Conservation (phyloP, 805 yeast genomes). For the Kazachstania psychrophila region DNA sequence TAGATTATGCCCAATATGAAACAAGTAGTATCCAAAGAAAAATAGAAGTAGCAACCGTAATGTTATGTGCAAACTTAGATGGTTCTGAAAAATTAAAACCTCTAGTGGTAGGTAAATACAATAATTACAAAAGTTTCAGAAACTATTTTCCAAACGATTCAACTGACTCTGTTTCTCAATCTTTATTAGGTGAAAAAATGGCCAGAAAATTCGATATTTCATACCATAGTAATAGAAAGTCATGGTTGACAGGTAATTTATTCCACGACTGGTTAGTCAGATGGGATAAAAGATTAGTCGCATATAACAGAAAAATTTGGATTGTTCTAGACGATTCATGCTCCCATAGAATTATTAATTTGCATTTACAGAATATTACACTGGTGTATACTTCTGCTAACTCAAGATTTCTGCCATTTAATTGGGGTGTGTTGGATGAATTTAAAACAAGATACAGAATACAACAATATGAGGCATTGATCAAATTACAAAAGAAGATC, state of each 20-base stretch:
- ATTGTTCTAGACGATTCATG: slow-evolving; percentile 53
- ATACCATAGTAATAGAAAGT: slow-evolving; percentile 51
- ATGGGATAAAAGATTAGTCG: slow-evolving; percentile 47
- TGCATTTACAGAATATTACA: slow-evolving; percentile 37
- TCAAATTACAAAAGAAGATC: slow-evolving; percentile 23
- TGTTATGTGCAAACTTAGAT: slow-evolving; percentile 54
- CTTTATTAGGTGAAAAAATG: slow-evolving; percentile 34
- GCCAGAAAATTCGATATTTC: slow-evolving; percentile 43
- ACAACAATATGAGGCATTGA: slow-evolving; percentile 41
- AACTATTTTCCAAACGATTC: slow-evolving; percentile 29
- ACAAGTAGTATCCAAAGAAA: slow-evolving; percentile 29
- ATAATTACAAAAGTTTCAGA: slow-evolving; percentile 36
- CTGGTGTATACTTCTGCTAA: slow-evolving; percentile 33
- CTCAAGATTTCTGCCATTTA: slow-evolving; percentile 47
- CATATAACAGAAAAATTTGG: slow-evolving; percentile 42
- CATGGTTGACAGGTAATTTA: slow-evolving; percentile 54
- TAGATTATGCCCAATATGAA: slow-evolving; percentile 46
- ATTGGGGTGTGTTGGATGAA: slow-evolving; percentile 55
- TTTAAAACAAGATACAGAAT: slow-evolving; percentile 49
- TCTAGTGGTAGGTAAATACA: slow-evolving; percentile 50
- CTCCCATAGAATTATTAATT: slow-evolving; percentile 49
- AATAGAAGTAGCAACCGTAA: slow-evolving; percentile 41
- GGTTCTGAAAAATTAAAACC: slow-evolving; percentile 58
- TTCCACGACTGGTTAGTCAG: slow-evolving; percentile 55
- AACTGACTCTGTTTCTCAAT: slow-evolving; percentile 19